Percentiles rank a stretch among this genome's conserved stretches.
Conservation (phyloP, 1,284 basidiomycete species). For the Fomitopsis palustris region DNA sequence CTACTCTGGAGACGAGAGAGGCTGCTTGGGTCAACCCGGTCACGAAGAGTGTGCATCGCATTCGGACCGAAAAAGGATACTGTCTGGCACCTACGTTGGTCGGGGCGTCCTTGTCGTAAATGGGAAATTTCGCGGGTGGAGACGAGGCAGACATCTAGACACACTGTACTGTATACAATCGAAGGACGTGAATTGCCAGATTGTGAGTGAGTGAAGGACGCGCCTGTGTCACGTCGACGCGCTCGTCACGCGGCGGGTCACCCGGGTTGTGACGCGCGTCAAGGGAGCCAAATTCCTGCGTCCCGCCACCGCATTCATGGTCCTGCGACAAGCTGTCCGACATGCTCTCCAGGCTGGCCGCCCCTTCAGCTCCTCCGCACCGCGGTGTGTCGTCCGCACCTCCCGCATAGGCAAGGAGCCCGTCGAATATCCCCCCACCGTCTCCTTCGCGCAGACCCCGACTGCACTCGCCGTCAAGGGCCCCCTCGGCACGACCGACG, state of each 20-base stretch:
- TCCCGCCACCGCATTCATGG: constrained; percentile 23
- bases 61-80: constrained; percentile 82
- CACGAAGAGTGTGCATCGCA: constrained; percentile 79
- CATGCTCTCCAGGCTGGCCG: constrained; percentile 17
- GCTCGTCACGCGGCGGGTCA: constrained; percentile 1
- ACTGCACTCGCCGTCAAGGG: constrained; percentile 64
- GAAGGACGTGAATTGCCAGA: not conserved
- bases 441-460: constrained; percentile 55
- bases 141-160: not conserved
- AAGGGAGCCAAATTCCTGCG: not conserved
- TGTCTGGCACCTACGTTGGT: constrained; percentile 80
- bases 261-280: not conserved
- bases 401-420: constrained; percentile 85
- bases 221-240: not conserved
- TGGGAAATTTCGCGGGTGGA: not conserved
- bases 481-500: constrained; percentile 70
- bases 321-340: constrained; percentile 22
- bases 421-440: constrained; percentile 65
- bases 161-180: constrained; percentile 13
- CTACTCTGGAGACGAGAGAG: constrained; percentile 80
- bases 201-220: not conserved
- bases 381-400: constrained; percentile 27
- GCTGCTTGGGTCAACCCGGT: constrained; percentile 89
- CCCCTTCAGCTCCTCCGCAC: constrained; percentile 24
- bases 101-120: constrained; percentile 83